These are phyloP conservation scores for Fraxinus greggii DNA, from an alignment of 305 asterid species.

Conservation along the genomic window DNA sequence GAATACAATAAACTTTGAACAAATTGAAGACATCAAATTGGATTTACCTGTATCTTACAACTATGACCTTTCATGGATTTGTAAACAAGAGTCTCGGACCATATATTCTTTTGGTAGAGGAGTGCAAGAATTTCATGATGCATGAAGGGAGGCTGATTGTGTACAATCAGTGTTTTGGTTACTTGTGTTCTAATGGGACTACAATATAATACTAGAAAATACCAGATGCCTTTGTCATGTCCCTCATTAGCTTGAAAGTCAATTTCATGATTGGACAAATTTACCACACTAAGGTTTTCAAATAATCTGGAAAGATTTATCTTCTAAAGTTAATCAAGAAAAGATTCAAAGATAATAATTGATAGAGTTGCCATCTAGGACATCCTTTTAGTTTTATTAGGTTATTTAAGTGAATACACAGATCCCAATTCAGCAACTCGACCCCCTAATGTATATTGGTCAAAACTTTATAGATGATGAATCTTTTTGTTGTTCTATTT, in stretches of 20 bases:
- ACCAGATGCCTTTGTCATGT: neutral
- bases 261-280: neutral
- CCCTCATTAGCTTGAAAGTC: neutral
- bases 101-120: neutral
- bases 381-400: neutral
- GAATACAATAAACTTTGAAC: constrained; percentile 14
- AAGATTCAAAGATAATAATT: neutral
- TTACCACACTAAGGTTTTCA: neutral
- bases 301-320: neutral
- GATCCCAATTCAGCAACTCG: neutral
- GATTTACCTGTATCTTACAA: neutral
- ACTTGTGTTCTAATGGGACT: neutral
- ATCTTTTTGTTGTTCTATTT: neutral
- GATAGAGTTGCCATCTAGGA: neutral
- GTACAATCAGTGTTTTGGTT: neutral
- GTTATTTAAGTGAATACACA: neutral
- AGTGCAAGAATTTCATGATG: neutral
- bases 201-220: neutral
- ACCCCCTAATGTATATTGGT: neutral
- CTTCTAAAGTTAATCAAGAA: neutral
- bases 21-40: neutral
- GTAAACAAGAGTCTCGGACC: neutral
- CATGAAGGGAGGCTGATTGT: neutral
- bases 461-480: neutral
- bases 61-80: neutral